phyloP scores from a whole-genome alignment of 176 grass and related monocot species.

The Stipa capillata region DNA sequence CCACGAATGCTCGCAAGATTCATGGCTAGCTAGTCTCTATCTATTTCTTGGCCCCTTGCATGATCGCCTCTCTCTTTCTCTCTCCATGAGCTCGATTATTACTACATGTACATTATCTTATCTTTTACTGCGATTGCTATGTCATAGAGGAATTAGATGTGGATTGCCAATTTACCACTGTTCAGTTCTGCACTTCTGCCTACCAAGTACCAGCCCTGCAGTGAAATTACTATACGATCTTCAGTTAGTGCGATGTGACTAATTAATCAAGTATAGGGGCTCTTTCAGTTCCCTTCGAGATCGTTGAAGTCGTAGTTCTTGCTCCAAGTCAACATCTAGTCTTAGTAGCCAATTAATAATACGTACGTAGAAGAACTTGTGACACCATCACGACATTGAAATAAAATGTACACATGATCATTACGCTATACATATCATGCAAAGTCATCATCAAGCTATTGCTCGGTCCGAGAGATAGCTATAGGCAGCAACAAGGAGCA shows the following conservation, averaged over 20 bases:
- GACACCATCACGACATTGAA: not conserved
- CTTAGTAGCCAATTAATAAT: not conserved
- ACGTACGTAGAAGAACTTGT: not conserved
- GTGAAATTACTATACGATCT: not conserved
- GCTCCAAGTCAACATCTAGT: constrained; percentile 13
- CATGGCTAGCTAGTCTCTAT: not conserved
- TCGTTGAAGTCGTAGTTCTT: constrained; percentile 1
- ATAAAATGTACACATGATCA: not conserved
- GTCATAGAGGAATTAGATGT: constrained; percentile 26
- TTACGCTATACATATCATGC: not conserved
- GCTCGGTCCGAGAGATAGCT: not conserved
- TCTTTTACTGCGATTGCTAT: not conserved
- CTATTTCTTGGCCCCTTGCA: not conserved
- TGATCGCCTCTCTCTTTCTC: not conserved
- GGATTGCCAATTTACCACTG: constrained; percentile 20
- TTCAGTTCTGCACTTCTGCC: not conserved
- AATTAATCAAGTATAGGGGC: no score
- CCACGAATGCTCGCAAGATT: not conserved
- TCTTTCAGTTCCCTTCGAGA: not conserved
- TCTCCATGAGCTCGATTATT: not conserved
- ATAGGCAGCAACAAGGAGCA: not conserved
- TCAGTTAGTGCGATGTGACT: not conserved
- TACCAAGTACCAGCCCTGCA: not conserved
- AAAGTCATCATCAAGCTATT: not conserved
- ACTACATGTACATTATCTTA: constrained; percentile 48